Percentiles rank a stretch among this genome's conserved stretches.
These are phyloP conservation scores for Neonectria neomacrospora DNA, from an alignment of 2,329 filamentous ascomycete species.

Conservation along the genomic window DNA sequence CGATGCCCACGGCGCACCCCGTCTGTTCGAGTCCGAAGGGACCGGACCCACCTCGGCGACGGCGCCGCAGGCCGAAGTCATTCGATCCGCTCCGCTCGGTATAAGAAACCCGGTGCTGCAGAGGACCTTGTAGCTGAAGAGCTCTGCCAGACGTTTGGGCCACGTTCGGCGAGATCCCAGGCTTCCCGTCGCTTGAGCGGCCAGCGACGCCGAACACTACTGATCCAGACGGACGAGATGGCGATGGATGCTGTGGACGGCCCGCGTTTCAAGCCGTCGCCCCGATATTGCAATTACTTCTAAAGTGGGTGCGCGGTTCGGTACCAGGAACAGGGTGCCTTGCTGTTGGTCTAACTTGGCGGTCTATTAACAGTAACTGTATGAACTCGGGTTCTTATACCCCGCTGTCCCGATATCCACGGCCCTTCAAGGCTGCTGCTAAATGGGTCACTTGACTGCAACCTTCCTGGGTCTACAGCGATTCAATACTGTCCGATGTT, in stretches of 20 bases:
- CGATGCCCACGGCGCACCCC: not conserved
- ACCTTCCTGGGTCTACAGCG: not conserved
- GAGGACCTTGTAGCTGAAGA: not conserved
- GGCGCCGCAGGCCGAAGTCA: not conserved
- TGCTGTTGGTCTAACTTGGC: too few species aligned
- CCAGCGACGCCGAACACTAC: not conserved
- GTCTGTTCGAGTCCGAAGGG: not conserved
- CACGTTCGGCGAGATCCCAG: not conserved
- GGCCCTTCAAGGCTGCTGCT: too few species aligned
- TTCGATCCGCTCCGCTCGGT: not conserved
- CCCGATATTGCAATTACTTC: not conserved
- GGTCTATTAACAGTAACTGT: too few species aligned
- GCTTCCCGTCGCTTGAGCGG: not conserved
- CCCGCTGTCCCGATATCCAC: too few species aligned
- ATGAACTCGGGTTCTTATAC: too few species aligned
- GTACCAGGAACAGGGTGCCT: too few species aligned
- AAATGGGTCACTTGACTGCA: not conserved
- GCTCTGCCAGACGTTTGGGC: not conserved
- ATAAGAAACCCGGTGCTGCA: not conserved
- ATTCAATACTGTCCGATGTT: not conserved
- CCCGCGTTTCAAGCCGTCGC: not conserved
- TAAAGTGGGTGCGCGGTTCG: not conserved
- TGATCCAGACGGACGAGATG: not conserved
- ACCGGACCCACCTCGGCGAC: not conserved
- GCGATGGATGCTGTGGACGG: not conserved